Conservation (phyloP, 192 early-diverging fungal genomes). For the Neocallimastix lanati region DNA sequence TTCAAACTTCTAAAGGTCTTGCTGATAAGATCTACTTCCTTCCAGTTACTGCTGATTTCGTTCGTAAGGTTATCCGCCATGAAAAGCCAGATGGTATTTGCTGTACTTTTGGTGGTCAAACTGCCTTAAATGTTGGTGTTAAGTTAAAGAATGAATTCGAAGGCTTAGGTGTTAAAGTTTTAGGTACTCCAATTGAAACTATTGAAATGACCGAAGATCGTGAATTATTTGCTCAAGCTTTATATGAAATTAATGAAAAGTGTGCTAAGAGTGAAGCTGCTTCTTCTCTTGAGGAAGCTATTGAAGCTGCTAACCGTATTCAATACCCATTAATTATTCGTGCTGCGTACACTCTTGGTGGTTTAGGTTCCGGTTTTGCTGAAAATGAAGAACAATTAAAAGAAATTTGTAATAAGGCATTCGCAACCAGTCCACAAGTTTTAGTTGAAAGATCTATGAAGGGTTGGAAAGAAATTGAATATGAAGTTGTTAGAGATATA, state of each 20-base stretch:
- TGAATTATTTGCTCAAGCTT: conserved; percentile 73
- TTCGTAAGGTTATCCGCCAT: conserved; percentile 83
- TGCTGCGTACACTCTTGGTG: conserved; percentile 89
- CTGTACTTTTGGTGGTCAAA: conserved; percentile 96
- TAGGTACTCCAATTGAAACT: conserved; percentile 87
- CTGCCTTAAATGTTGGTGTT: conserved; percentile 88
- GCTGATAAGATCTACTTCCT: conserved; percentile 97
- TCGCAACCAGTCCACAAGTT: conserved; percentile 83
- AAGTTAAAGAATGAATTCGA: conserved; percentile 76
- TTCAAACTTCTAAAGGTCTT: conserved; percentile 91
- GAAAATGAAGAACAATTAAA: conserved; percentile 65
- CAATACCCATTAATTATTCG: conserved; percentile 93
- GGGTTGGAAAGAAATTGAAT: conserved; percentile 99
- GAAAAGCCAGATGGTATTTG: conserved; percentile 98
- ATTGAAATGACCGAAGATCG: conserved; percentile 96
- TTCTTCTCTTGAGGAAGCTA: conserved; percentile 61
- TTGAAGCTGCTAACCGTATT: conserved; percentile 66
- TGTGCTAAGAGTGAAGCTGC: conserved; percentile 78
- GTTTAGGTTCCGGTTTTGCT: conserved; percentile 93
- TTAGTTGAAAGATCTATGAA: conserved; percentile 94
- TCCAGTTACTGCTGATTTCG: conserved; percentile 84
- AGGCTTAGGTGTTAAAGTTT: conserved; percentile 18
- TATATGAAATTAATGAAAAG: conserved; percentile 77
- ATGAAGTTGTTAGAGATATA: conserved; percentile 92
- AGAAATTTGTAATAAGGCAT: conserved; percentile 66